phyloP scores from a whole-genome alignment of 192 early-diverging fungal genomes.

The Obelidium mucronatum region DNA sequence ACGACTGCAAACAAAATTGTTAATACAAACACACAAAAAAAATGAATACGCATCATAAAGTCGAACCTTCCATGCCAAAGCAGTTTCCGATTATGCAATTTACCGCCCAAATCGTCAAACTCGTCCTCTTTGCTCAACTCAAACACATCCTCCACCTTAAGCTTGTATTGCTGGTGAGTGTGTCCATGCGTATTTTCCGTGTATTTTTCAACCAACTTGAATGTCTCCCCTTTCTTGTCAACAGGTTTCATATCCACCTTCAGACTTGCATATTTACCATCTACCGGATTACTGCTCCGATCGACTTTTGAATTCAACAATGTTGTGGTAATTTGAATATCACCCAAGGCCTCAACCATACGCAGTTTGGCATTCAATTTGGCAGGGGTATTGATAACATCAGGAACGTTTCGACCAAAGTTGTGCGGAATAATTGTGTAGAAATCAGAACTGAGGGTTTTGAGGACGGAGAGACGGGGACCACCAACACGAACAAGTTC shows the following conservation, averaged over 20 bases:
- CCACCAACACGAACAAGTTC: slow-evolving; percentile 34
- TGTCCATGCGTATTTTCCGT: slow-evolving; percentile 70
- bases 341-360: slow-evolving; percentile 72
- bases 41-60: slow-evolving; percentile 24
- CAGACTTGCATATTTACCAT: slow-evolving; percentile 63
- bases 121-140: slow-evolving; percentile 65
- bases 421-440: slow-evolving; percentile 80
- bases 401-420: slow-evolving; percentile 55
- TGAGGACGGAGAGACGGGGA: neutral
- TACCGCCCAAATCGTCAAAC: slow-evolving; percentile 42
- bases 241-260: slow-evolving; percentile 63
- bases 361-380: slow-evolving; percentile 65
- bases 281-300: slow-evolving; percentile 62
- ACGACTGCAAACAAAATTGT: too few species aligned
- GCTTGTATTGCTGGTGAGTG: slow-evolving; percentile 57
- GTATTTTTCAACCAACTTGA: slow-evolving; percentile 66
- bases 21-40: neutral
- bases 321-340: slow-evolving; percentile 72
- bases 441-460: slow-evolving; percentile 15
- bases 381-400: slow-evolving; percentile 56
- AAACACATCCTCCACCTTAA: slow-evolving; percentile 54
- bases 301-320: slow-evolving; percentile 57
- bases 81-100: slow-evolving; percentile 68
- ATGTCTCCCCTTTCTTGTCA: slow-evolving; percentile 58
- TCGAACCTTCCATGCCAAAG: slow-evolving; percentile 92